A percentile compares a stretch with the other conserved stretches of the same genome.
Evolutionary conservation across 1,139 yeast species (phyloP).

Genomic region (Scheffersomyces segobiensis): DNA sequence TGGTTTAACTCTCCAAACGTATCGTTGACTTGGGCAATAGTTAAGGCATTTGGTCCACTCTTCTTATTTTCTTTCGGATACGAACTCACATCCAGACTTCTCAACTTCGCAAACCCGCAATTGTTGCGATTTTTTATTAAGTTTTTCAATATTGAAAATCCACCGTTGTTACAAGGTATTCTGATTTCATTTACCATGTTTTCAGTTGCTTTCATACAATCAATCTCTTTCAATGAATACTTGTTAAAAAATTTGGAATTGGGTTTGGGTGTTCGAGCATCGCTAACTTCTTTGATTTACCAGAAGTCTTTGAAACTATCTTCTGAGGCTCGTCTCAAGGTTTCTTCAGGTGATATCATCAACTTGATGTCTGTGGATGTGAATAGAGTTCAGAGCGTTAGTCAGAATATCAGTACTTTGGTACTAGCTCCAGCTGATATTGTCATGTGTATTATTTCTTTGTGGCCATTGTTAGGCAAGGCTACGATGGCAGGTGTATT

Average conservation of each 20-base stretch:
- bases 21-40: conserved; percentile 44
- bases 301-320: conserved; percentile 52
- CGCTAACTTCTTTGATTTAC: conserved; percentile 51
- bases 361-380: conserved; percentile 63
- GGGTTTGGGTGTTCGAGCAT: conserved; percentile 52
- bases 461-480: conserved; percentile 60
- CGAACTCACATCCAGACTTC: conserved; percentile 45
- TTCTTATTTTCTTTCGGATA: conserved; percentile 42
- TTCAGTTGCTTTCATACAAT: conserved; percentile 42
- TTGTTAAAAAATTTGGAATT: conserved; percentile 53
- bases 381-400: conserved; percentile 52
- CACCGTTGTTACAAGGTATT: conserved; percentile 52
- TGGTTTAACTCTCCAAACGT: conserved; percentile 15
- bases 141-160: conserved; percentile 40
- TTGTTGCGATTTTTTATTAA: conserved; percentile 49
- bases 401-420: conserved; percentile 53
- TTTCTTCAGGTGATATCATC: conserved; percentile 58
- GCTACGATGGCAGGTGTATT: conserved; percentile 63
- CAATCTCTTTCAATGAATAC: conserved; percentile 52
- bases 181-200: conserved; percentile 55
- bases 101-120: conserved; percentile 59
- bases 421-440: conserved; percentile 63
- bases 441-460: conserved; percentile 51
- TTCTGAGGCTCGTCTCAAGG: conserved; percentile 42
- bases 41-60: conserved; percentile 49